A percentile compares a stretch with the other conserved stretches of the same genome.
These are phyloP conservation scores for Sugiyamaella boreocaroliniensis DNA, from an alignment of 805 yeast species.

Conservation along the genomic window DNA sequence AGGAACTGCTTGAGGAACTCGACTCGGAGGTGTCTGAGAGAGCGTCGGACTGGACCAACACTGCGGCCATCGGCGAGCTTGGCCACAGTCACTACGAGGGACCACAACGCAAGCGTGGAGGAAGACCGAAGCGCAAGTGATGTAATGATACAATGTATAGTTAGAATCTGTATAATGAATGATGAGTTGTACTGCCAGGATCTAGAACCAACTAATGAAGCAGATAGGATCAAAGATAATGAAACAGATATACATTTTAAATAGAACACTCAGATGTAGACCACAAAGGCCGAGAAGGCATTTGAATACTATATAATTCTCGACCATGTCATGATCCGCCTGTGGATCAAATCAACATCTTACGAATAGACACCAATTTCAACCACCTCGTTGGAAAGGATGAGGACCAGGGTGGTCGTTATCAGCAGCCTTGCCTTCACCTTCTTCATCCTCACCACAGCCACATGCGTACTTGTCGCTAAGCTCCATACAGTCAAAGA, in stretches of 20 bases:
- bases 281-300: too few relatives aligned
- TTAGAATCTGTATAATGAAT: neutral
- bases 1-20: constrained; percentile 14
- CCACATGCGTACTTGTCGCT: constrained; percentile 95
- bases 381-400: constrained; percentile 6
- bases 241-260: too few relatives aligned
- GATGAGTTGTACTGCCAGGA: too few relatives aligned
- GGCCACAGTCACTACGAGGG: constrained; percentile 29
- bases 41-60: constrained; percentile 22
- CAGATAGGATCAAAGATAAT: too few relatives aligned
- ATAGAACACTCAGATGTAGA: too few relatives aligned
- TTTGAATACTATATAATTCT: too few relatives aligned
- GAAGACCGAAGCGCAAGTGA: neutral
- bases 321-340: too few relatives aligned
- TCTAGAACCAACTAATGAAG: too few relatives aligned
- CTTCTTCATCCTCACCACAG: constrained; percentile 64
- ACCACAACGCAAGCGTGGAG: neutral
- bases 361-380: neutral
- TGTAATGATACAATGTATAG: constrained; percentile 1
- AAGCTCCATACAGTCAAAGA: constrained; percentile 79
- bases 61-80: constrained; percentile 16
- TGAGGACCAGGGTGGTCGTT: neutral
- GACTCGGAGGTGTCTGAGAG: constrained; percentile 15
- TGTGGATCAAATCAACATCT: too few relatives aligned
- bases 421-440: constrained; percentile 22